A percentile compares a stretch with the other conserved stretches of the same genome.
phyloP scores from a whole-genome alignment of 208 protist genomes.

The Tritrichomonas foetus region DNA sequence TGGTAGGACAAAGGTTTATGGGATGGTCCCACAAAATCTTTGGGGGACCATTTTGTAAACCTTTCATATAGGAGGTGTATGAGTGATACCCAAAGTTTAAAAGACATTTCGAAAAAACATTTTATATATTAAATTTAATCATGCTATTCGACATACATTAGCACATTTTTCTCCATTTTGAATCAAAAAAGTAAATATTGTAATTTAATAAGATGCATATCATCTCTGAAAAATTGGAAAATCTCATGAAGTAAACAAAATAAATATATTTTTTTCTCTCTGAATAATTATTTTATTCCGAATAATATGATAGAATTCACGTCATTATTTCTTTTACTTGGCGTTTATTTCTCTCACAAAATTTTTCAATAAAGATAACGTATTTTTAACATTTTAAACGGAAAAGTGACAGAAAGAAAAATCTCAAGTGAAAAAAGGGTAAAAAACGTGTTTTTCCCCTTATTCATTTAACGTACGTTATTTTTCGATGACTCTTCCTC shows the following conservation, averaged over 20 bases:
- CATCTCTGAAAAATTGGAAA: neutral
- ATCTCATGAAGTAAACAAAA: neutral
- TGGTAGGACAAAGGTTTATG: neutral
- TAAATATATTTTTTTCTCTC: neutral
- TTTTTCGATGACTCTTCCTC: slow-evolving; percentile 11
- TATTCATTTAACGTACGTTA: slow-evolving; percentile 6
- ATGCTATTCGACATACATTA: neutral
- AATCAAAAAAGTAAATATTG: too few relatives aligned
- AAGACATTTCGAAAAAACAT: neutral
- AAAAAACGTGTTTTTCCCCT: too few relatives aligned
- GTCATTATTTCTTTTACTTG: neutral
- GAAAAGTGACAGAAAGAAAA: neutral
- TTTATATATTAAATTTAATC: neutral
- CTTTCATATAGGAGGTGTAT: too few relatives aligned
- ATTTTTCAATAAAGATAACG: neutral
- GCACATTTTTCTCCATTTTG: neutral
- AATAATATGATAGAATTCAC: neutral
- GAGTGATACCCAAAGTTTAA: neutral
- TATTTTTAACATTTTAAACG: neutral
- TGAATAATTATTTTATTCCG: neutral
- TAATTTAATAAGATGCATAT: neutral
- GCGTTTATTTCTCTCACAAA: neutral
- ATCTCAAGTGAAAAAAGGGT: neutral
- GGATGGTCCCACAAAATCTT: too few relatives aligned
- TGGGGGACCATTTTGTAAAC: too few relatives aligned